Base-by-base conservation (phyloP, 805 yeast genomes). In the Nakazawaea wickerhamii region DNA sequence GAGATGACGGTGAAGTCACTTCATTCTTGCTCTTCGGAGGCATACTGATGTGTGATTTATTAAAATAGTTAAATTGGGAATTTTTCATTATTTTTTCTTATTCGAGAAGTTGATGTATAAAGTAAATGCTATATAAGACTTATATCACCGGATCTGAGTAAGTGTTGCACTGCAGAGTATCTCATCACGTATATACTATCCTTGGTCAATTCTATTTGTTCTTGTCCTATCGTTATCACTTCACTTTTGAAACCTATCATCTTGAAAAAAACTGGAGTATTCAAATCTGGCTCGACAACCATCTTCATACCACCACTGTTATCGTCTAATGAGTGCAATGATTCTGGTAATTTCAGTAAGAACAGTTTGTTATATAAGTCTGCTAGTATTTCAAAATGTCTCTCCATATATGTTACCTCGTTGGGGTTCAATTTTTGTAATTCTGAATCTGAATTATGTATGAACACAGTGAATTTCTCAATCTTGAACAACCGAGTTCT, bases 131-230 rank as follows among this genome's bases (percentile, higher is more conserved):
- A 43, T 30, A 43, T 38, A 22, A 43, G 42, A 4, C 7, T 11
- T 28, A 43, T 38, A 2, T 38, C 27, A 11, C 22, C 40, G 2
- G 28, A 79, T 64, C 17, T 15, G 19, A 43, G 10, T 1, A 43
- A 25, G 28, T 43, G 41, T 31, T 38, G 34, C 3, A 43, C 26
- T 0, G 75, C 73, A 4, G 71, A 70, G 61, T 87, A 90, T 41
- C 85, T 69, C 61, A 87, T 70, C 39, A 84, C 85, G 55, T 85
- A 88, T 4, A 89, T 77, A 30, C 87, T 85, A n/a, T 77, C 80
- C 11, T 68, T 59, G 13, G 65, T 69, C 49, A 81, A 66, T 37
- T 75, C 82, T 3, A 84, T 67, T 40, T 71, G 77, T 48, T 78
- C 83, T 19, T 67, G 75, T 18, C 73, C 79, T 10, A 78, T 62